These are phyloP conservation scores for Tricholoma bakamatsutake DNA, from an alignment of 768 basidiomycete genomes.

Conservation along the genomic window DNA sequence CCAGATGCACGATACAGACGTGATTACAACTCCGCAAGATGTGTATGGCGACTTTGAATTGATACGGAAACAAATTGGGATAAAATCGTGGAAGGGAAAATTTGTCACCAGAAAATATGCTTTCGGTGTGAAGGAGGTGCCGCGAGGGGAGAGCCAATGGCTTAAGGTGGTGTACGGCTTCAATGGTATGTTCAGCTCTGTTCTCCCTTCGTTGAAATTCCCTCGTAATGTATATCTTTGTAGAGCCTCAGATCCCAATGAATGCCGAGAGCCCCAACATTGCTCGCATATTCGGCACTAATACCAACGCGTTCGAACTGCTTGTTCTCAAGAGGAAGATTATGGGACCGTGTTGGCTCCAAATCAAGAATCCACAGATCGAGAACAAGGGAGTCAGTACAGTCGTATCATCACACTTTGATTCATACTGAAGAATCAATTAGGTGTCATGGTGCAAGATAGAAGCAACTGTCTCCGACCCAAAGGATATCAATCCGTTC, in stretches of 20 bases:
- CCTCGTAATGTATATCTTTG: background rate
- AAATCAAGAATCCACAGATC: conserved; percentile 69
- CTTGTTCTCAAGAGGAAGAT: conserved; percentile 94
- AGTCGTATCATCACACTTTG: background rate
- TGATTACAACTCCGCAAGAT: conserved; percentile 61
- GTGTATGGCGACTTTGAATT: conserved; percentile 82
- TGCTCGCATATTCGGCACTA: conserved; percentile 83
- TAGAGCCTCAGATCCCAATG: conserved; percentile 71
- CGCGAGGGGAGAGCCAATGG: conserved; percentile 77
- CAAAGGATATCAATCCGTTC: conserved; percentile 86
- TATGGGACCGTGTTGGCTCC: conserved; percentile 98
- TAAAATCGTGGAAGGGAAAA: conserved; percentile 75
- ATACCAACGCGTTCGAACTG: conserved; percentile 87
- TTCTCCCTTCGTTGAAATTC: background rate
- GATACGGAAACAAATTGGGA: conserved; percentile 63
- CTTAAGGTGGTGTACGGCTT: conserved; percentile 92
- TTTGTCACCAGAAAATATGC: conserved; percentile 89
- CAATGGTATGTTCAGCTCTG: conserved; percentile 48
- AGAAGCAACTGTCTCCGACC: conserved; percentile 76
- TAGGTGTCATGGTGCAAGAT: conserved; percentile 98
- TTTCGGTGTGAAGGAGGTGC: conserved; percentile 82
- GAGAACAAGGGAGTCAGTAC: conserved; percentile 72
- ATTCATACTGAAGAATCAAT: background rate
- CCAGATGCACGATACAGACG: conserved; percentile 65
- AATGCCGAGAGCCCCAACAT: conserved; percentile 80